Evolutionary conservation across 2,329 filamentous ascomycete species (phyloP), one percentile per base, ranked within the genome.

Genomic region (Hypoxylon sp.): DNA sequence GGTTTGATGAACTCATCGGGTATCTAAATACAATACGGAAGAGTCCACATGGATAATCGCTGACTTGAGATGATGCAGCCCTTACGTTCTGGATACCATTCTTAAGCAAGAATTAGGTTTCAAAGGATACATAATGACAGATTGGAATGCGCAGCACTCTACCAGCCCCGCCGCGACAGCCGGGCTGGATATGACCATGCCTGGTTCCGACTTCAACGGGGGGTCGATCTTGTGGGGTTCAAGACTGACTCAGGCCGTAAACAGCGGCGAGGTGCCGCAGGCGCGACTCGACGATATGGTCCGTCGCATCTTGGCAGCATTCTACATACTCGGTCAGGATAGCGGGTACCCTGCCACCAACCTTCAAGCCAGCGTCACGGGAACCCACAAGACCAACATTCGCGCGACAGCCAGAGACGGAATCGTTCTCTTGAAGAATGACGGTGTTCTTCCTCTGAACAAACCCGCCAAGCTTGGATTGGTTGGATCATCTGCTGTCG

Each of bases 141-240:
- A 95, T 76, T 95, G 92, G 92, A 81, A 84, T 68, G 92, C 90
- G 2, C 91, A 93, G 72, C 90, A 94, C 77, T 87, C 87, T 22
- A 92, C 91, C 62, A 85, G 87, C 7, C 83, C 83, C 8, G 83
- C 84, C 53, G 87, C 91, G 22, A 82, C 90, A 65, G 85, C 87
- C 22, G 92, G 92, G 26, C 75, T 94, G 65, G 91, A 94, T 75
- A 92, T 93, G 91, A 88, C 88, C 1, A 94, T 94, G 91, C 91
- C 91, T 0, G 92, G 92, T 60, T 87, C 80, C 54, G 80, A 85
- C 70, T 87, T 76, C 71, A 86, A 85, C 73, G 80, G 82, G 47
- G 77, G 77, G 30, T 82, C 79, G 43, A 74, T 86, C 2, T 79
- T 84, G 37, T 89, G 87, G 86, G 87, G 87, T 0, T 75, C 80